Base-by-base conservation (phyloP, 805 yeast genomes). In the Nakazawaea holstii region DNA sequence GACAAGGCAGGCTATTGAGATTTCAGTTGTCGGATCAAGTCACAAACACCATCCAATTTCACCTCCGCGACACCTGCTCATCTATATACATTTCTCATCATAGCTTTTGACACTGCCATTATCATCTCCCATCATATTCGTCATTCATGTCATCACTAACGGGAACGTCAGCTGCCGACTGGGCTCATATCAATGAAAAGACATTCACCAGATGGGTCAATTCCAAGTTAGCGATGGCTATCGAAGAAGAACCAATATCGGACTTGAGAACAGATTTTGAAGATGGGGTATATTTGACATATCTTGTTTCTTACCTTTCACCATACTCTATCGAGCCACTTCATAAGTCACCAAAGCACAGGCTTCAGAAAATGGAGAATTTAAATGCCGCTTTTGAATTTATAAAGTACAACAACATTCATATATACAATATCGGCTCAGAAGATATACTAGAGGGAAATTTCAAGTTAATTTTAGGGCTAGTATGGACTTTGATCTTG, bases 151-250 rank as follows among this genome's bases (percentile, higher is more conserved):
- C 42, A 3, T 17, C 30, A 27, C 8, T 27, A 8, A 26, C 35
- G n/a, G 10, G 15, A 13, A n/a, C 17, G 6, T 3, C 14, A 8
- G 35, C 35, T 6, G 29, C 40, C 13, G 62, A 59, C 15, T 76
- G 81, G 80, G 66, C 70, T 15, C 53, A 58, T 20, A 59, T 66
- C 31, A 81, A 77, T 56, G 68, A 73, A 40, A 69, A 68, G 53
- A 70, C 78, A n/a, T 71, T 76, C 66, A 53, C 70, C 15, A 60
- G 77, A 48, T 77, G 82, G 81, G 59, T 76, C 37, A 72, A 72
- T 51, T 52, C 67, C 31, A 73, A 73, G 52, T 24, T 46, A 7
- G 9, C 15, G 11, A 51, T 73, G 17, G 33, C 44, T 26, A 27
- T 41, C 10, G 50, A 47, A 3, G 33, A 47, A 3, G 55, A 54